These are phyloP conservation scores for Avena atlantica DNA, from an alignment of 176 grass and related monocot genomes.

Conservation along the genomic window DNA sequence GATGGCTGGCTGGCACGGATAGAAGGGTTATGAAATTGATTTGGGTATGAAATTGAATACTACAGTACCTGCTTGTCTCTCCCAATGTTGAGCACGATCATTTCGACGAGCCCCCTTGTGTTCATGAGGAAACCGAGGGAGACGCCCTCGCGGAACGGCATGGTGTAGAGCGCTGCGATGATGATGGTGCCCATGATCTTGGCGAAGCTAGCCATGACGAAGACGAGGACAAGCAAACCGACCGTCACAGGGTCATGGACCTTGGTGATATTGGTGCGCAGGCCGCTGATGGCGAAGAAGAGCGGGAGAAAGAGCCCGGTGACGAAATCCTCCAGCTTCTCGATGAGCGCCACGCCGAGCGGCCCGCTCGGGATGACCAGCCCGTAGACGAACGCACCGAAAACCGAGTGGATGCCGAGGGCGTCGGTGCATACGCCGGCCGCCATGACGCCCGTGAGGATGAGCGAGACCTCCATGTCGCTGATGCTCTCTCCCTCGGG, in stretches of 20 bases:
- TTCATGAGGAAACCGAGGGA: conserved; percentile 83
- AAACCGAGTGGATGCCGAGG: conserved; percentile 74
- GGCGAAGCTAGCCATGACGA: conserved; percentile 67
- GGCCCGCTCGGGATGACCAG: conserved; percentile 70
- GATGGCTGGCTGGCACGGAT: background rate
- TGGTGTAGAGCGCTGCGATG: conserved; percentile 60
- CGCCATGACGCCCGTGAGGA: conserved; percentile 71
- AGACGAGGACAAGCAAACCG: conserved; percentile 63
- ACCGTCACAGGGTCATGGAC: conserved; percentile 51
- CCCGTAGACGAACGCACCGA: conserved; percentile 82
- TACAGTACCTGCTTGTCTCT: conserved; percentile 63
- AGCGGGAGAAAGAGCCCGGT: conserved; percentile 63
- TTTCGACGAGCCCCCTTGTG: conserved; percentile 70
- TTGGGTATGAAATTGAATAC: background rate
- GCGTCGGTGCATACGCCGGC: conserved; percentile 67
- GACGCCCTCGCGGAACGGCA: conserved; percentile 69
- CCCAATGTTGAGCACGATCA: conserved; percentile 85
- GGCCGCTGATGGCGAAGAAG: conserved; percentile 74
- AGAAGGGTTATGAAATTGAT: too few relatives aligned
- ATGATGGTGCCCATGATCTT: conserved; percentile 76
- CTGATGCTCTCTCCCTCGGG: conserved; percentile 67
- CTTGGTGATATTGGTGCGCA: conserved; percentile 58
- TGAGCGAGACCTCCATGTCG: conserved; percentile 66
- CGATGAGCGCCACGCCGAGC: conserved; percentile 58
- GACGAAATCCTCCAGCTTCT: conserved; percentile 83